Evolutionary conservation across 2,329 filamentous ascomycete species (phyloP).

Genomic region (Pyricularia sp.): DNA sequence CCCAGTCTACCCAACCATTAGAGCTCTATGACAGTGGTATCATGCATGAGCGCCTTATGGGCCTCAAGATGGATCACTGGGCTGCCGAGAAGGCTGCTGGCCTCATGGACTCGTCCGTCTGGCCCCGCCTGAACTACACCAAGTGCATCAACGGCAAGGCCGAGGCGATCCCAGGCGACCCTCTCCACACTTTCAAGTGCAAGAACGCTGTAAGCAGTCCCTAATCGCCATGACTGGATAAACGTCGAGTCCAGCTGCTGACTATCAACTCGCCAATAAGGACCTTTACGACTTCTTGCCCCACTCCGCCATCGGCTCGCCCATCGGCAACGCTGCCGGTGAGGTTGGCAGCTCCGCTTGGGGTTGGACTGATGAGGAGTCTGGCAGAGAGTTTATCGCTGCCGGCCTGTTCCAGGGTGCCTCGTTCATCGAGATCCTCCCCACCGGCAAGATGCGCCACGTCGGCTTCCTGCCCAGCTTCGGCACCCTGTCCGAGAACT

Average conservation of each 20-base stretch:
- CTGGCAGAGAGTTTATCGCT: constrained; percentile 43
- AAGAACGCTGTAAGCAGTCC: not conserved
- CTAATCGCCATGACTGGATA: not conserved
- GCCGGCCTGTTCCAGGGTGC: constrained; percentile 45
- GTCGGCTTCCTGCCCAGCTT: constrained; percentile 41
- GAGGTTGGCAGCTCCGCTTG: constrained; percentile 6
- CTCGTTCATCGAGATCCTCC: constrained; percentile 42
- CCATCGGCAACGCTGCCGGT: not conserved
- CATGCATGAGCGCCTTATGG: constrained; percentile 1
- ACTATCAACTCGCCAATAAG: not conserved
- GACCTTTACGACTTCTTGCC: constrained; percentile 7
- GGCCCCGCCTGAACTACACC: constrained; percentile 7
- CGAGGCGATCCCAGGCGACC: constrained; percentile 5
- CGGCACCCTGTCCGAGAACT: constrained; percentile 2
- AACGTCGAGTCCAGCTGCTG: not conserved
- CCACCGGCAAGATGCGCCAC: constrained; percentile 39
- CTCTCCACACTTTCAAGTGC: constrained; percentile 6
- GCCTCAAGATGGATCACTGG: constrained; percentile 5
- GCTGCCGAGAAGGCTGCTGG: constrained; percentile 2
- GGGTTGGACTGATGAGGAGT: constrained; percentile 40
- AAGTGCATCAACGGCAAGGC: constrained; percentile 5
- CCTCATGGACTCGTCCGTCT: constrained; percentile 4
- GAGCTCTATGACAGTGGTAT: constrained; percentile 4
- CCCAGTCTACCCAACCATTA: not conserved
- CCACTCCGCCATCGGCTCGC: constrained; percentile 4